Percentiles rank a stretch among this genome's conserved stretches.
phyloP scores from a whole-genome alignment of 176 grass and related monocot species.

The Musa itinerans region DNA sequence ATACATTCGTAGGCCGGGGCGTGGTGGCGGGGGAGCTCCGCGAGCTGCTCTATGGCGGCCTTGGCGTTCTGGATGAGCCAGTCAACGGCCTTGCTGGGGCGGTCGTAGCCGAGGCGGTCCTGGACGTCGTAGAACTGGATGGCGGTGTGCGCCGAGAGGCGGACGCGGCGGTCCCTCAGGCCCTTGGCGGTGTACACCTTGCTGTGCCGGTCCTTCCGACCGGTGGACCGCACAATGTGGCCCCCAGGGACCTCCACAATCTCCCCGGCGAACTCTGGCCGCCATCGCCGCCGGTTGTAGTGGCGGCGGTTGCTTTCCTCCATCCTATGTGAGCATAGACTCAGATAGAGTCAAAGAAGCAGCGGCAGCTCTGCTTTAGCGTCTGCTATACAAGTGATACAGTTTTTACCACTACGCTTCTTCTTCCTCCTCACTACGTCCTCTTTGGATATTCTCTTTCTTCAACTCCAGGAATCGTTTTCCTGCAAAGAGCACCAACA shows the following conservation, averaged over 20 bases:
- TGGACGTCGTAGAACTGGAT: conserved; percentile 30
- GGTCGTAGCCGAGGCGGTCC: conserved; percentile 27
- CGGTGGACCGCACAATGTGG: conserved; percentile 10
- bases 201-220: conserved; percentile 6
- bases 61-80: conserved; percentile 26
- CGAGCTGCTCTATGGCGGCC: conserved; percentile 18
- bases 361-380: too few species aligned
- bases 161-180: conserved; percentile 20
- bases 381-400: too few species aligned
- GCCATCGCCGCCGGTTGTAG: not conserved
- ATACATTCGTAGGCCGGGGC: not conserved
- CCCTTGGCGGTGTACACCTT: conserved; percentile 13
- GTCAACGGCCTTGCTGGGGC: conserved; percentile 26
- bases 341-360: too few species aligned
- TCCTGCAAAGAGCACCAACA: too few species aligned
- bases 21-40: not conserved
- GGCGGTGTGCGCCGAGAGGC: conserved; percentile 21
- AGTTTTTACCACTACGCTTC: too few species aligned
- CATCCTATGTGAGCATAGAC: not conserved
- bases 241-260: not conserved
- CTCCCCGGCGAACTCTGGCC: not conserved
- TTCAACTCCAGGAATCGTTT: too few species aligned
- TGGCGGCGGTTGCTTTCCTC: not conserved
- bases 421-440: too few species aligned
- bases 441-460: too few species aligned